These are phyloP conservation scores for Phytophthora quininea DNA, from an alignment of 352 stramenopile genomes.

Conservation along the genomic window DNA sequence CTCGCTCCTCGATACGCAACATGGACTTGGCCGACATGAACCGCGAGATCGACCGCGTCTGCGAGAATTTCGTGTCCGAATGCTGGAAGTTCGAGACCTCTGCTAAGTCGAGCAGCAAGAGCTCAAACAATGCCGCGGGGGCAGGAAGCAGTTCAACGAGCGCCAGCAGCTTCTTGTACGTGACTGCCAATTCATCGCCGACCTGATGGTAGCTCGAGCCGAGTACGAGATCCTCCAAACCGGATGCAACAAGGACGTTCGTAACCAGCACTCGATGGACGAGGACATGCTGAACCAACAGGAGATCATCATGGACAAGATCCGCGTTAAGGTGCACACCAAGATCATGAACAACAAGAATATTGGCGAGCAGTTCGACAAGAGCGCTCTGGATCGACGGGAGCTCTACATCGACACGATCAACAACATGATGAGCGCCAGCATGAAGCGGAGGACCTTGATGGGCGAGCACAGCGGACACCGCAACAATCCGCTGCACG, in stretches of 20 bases:
- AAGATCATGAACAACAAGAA: constrained; percentile 93
- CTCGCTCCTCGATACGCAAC: constrained; percentile 80
- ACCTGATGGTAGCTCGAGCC: constrained; percentile 74
- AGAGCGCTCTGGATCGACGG: constrained; percentile 72
- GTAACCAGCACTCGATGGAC: constrained; percentile 50
- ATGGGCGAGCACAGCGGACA: constrained; percentile 17
- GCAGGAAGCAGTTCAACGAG: constrained; percentile 81
- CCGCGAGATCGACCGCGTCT: constrained; percentile 78
- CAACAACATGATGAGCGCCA: constrained; percentile 76
- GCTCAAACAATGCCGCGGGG: constrained; percentile 40
- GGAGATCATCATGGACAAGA: constrained; percentile 66
- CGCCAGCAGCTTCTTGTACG: constrained; percentile 76
- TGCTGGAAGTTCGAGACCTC: constrained; percentile 91
- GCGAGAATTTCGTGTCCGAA: constrained; percentile 80
- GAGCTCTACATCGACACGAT: constrained; percentile 85
- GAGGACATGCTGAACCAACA: constrained; percentile 78
- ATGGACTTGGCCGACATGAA: constrained; percentile 84
- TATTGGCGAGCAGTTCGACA: constrained; percentile 88
- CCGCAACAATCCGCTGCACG: constrained; percentile 23
- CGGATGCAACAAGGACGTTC: constrained; percentile 69
- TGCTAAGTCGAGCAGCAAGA: constrained; percentile 60
- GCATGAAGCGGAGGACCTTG: constrained; percentile 75
- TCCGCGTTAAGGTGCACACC: constrained; percentile 75
- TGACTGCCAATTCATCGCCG: constrained; percentile 84
- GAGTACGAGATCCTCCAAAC: constrained; percentile 79